Percentiles rank a stretch among this genome's conserved stretches.
Conservation (phyloP, 306 rosid species). For the Quercus robur region DNA sequence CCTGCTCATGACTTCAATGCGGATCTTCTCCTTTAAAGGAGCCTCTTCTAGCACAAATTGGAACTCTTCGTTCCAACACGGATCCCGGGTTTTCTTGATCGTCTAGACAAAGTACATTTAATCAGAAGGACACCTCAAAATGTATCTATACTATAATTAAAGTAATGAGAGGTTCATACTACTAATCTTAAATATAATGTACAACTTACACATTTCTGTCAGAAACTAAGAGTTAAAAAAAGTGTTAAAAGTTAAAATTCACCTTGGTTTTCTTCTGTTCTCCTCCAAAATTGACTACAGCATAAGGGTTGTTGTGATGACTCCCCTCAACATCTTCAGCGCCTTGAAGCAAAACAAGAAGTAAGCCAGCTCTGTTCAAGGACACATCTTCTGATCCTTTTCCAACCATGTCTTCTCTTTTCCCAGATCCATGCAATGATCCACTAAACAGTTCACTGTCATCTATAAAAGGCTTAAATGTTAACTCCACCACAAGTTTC, state of each 20-base stretch:
- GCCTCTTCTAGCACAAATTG: conserved; percentile 29
- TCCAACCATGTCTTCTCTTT: not conserved
- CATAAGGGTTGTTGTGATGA: conserved; percentile 28
- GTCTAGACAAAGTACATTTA: not conserved
- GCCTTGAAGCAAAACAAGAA: conserved; percentile 15
- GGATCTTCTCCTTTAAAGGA: conserved; percentile 23
- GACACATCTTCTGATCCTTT: not conserved
- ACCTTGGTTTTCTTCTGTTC: conserved; percentile 31
- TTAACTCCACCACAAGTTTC: conserved; percentile 30
- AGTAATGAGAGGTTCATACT: not conserved
- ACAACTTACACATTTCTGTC: not conserved
- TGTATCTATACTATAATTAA: not conserved
- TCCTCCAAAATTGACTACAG: conserved; percentile 11
- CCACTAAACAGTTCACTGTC: conserved; percentile 10
- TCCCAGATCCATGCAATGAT: not conserved
- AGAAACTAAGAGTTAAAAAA: not conserved
- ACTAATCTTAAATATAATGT: not conserved
- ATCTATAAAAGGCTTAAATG: conserved; percentile 23
- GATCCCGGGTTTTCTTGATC: conserved; percentile 18
- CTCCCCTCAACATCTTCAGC: conserved; percentile 23
- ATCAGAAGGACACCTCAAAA: not conserved
- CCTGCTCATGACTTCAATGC: conserved; percentile 23
- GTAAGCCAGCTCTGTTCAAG: conserved; percentile 14
- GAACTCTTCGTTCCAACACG: conserved; percentile 30
- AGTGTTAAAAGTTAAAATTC: not conserved